phyloP scores from a whole-genome alignment of 1,139 yeast genomes.

The Debaryomyces sp. region DNA sequence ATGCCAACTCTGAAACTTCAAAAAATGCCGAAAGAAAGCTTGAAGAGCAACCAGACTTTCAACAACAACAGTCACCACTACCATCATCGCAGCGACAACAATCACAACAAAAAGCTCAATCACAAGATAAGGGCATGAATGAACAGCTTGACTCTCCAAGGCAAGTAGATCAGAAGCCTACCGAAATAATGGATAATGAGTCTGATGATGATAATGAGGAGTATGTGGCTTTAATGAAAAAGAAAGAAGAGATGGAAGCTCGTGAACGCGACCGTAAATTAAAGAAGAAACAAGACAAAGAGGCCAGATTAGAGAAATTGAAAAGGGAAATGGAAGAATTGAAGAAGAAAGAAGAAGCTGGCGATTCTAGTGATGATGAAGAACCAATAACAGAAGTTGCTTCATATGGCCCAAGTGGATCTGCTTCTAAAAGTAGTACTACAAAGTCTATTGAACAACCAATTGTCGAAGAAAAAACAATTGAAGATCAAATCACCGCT shows the following conservation, averaged over 20 bases:
- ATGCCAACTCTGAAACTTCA: neutral
- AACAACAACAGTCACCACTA: neutral
- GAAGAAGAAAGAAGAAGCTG: constrained; percentile 36
- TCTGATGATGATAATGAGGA: constrained; percentile 51
- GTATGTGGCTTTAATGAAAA: constrained; percentile 46
- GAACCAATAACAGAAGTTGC: constrained; percentile 31
- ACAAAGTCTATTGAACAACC: neutral
- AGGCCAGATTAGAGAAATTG: constrained; percentile 60
- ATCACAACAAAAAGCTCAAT: neutral
- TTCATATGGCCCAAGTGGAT: constrained; percentile 28
- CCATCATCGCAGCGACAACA: neutral
- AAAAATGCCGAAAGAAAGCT: constrained; percentile 4
- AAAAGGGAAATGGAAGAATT: constrained; percentile 63
- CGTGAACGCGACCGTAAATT: constrained; percentile 50
- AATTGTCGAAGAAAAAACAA: neutral
- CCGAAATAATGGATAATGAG: constrained; percentile 13
- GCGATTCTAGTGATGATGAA: constrained; percentile 33
- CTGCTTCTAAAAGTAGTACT: neutral
- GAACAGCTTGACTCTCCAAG: neutral
- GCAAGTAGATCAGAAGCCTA: neutral
- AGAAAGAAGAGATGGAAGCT: constrained; percentile 52
- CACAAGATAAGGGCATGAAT: constrained; percentile 5
- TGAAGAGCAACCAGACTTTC: neutral
- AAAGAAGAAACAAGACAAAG: constrained; percentile 54
- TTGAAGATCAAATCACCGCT: neutral